A percentile compares a stretch with the other conserved stretches of the same genome.
phyloP scores from a whole-genome alignment of 2,329 filamentous ascomycete species.

The Mycogone perniciosa region DNA sequence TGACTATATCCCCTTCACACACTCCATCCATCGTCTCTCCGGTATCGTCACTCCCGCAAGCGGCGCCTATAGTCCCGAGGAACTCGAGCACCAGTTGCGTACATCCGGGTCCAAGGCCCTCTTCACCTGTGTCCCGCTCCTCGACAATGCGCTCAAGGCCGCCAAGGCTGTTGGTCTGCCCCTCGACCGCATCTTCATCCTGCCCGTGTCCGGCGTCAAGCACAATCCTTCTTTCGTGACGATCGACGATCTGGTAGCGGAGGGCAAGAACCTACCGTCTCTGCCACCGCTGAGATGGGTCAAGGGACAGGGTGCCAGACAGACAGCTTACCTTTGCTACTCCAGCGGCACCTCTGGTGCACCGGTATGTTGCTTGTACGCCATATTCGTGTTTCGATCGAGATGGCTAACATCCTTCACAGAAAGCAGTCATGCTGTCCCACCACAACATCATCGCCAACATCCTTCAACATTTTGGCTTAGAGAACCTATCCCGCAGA shows the following conservation, averaged over 20 bases:
- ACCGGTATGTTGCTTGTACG: slow-evolving; percentile 48
- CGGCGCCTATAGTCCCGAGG: slow-evolving; percentile 62
- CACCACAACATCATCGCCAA: slow-evolving; percentile 76
- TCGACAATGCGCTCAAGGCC: slow-evolving; percentile 58
- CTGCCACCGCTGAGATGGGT: slow-evolving; percentile 54
- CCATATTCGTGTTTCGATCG: slow-evolving; percentile 1
- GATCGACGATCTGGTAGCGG: slow-evolving; percentile 57
- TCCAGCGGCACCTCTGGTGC: slow-evolving; percentile 74
- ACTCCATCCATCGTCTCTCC: slow-evolving; percentile 68
- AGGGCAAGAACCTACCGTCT: slow-evolving; percentile 49
- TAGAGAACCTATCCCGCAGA: slow-evolving; percentile 33
- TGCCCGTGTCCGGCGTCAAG: slow-evolving; percentile 58
- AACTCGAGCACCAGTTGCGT: slow-evolving; percentile 66
- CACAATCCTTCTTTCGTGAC: slow-evolving; percentile 52
- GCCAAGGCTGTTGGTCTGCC: slow-evolving; percentile 58
- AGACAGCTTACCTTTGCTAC: slow-evolving; percentile 72
- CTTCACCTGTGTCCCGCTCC: slow-evolving; percentile 64
- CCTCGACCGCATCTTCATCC: slow-evolving; percentile 58
- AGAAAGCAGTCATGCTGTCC: slow-evolving; percentile 82
- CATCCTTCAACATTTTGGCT: slow-evolving; percentile 54
- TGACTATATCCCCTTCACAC: slow-evolving; percentile 66
- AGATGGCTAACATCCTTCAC: neutral
- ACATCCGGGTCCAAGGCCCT: slow-evolving; percentile 62
- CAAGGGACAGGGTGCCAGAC: slow-evolving; percentile 58
- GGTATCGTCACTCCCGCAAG: slow-evolving; percentile 70